phyloP scores from a whole-genome alignment of 441 rosid genomes.

The Dalechampia spathulata region DNA sequence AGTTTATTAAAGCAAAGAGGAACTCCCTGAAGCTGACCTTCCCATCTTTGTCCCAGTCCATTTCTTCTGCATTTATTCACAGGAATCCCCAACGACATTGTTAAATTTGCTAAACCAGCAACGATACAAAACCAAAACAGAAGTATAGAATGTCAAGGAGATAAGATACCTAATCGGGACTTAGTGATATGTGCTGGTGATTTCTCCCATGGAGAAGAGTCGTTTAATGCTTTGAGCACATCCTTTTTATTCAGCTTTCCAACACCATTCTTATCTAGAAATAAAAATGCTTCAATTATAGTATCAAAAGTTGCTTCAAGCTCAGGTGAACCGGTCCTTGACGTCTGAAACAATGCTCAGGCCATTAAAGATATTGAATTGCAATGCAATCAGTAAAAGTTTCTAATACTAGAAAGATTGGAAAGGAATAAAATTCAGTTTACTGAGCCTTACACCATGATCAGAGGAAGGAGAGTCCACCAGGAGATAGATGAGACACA shows the following conservation, averaged over 20 bases:
- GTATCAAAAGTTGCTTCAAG: conserved; percentile 62
- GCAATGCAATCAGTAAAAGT: neutral
- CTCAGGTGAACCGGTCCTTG: conserved; percentile 35
- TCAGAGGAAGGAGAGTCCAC: conserved; percentile 39
- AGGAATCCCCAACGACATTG: conserved; percentile 10
- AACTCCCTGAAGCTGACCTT: conserved; percentile 74
- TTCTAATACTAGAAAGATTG: neutral
- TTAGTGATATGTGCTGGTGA: conserved; percentile 54
- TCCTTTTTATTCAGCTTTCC: conserved; percentile 70
- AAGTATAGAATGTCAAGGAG: conserved; percentile 13
- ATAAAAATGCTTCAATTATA: conserved; percentile 64
- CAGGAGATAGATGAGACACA: conserved; percentile 66
- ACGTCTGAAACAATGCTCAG: conserved; percentile 25
- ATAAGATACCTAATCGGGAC: conserved; percentile 46
- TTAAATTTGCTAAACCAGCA: conserved; percentile 2
- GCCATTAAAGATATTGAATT: conserved; percentile 14
- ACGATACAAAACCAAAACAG: neutral
- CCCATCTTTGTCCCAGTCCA: conserved; percentile 81
- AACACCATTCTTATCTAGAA: conserved; percentile 66
- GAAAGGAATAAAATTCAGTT: conserved; percentile 9
- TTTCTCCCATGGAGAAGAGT: conserved; percentile 54
- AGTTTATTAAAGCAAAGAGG: conserved; percentile 62
- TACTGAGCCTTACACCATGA: conserved; percentile 17
- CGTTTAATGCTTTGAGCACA: conserved; percentile 53
- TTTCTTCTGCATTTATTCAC: conserved; percentile 57